Evolutionary conservation across 192 early-diverging fungal genomes (phyloP).

Genomic region (Coemansia sp.): DNA sequence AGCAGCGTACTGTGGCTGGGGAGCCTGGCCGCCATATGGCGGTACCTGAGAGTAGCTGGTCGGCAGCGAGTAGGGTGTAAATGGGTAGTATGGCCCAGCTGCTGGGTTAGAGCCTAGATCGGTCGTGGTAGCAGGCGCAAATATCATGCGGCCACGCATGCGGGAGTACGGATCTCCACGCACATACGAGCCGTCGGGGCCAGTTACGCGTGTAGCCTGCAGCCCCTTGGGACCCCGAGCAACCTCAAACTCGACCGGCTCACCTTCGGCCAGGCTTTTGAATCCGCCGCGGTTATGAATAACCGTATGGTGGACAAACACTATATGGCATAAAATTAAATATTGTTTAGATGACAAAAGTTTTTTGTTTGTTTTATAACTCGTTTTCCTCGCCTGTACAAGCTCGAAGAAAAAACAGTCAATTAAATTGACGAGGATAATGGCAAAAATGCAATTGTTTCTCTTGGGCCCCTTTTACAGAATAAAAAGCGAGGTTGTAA

Average conservation of each 20-base stretch:
- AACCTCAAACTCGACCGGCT: conserved; percentile 68
- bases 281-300: conserved; percentile 76
- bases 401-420: not conserved
- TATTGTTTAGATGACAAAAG: conserved; percentile 10
- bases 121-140: not conserved
- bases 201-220: conserved; percentile 80
- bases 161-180: conserved; percentile 71
- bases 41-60: conserved; percentile 24
- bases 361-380: not conserved
- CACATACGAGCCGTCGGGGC: conserved; percentile 68
- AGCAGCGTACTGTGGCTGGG: conserved; percentile 24
- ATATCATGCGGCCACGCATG: conserved; percentile 15
- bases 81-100: conserved; percentile 13
- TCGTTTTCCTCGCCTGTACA: conserved; percentile 3
- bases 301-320: conserved; percentile 79
- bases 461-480: not conserved
- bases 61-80: conserved; percentile 19
- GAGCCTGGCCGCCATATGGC: conserved; percentile 23
- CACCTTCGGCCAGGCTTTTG: conserved; percentile 71
- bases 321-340: conserved; percentile 30
- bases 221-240: conserved; percentile 76
- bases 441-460: not conserved
- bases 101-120: not conserved
- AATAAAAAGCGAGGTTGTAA: not conserved
- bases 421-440: not conserved